Base-by-base conservation (phyloP, 352 stramenopile genomes). In the Globisporangium polare region DNA sequence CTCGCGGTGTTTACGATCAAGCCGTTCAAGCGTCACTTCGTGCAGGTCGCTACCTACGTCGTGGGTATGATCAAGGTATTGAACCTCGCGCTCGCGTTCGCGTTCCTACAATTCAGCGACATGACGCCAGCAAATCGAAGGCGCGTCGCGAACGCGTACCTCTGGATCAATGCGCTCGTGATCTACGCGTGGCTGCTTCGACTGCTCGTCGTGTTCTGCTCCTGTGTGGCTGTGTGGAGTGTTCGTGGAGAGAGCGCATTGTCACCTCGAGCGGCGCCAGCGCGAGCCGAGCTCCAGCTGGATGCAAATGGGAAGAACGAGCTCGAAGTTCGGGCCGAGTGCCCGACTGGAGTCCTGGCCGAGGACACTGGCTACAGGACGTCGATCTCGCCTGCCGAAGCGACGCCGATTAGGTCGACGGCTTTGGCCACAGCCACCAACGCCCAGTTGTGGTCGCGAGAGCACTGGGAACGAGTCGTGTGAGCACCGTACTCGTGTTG, bases 61-160 rank as follows among this genome's bases (percentile, higher is more conserved):
- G 43, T 75, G 6, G 63, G 60, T 20, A 47, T 49, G 29, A 18
- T 75, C 50, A 74, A 73, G 49, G 66, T 72, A 50, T 5, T 74
- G 42, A 81, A 81, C 50, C 58, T 70, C 33, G 66, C 24, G 6
- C 29, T 79, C 22, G 65, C 71, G 26, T 78, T 79, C 31, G 71
- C 68, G 10, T 81, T 78, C 43, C 50, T 81, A 20, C 60, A 61
- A 26, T 46, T 27, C 42, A 72, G 58, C 8, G 42, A 68, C 26
- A 27, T 77, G 13, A 73, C 66, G 13, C 4, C 33, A 0, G 35
- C 24, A 0, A 57, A 41, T 31, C 66, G 58, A 18, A 53, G 68
- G 13, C 54, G 59, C 7, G 52, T 72, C 5, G 72, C 55, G 42
- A 57, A 77, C 27, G 60, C 58, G n/a, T 69, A 77, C 37, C 35